Evolutionary conservation across 352 stramenopile genomes (phyloP).

Genomic region (Globisporangium mamillatum): DNA sequence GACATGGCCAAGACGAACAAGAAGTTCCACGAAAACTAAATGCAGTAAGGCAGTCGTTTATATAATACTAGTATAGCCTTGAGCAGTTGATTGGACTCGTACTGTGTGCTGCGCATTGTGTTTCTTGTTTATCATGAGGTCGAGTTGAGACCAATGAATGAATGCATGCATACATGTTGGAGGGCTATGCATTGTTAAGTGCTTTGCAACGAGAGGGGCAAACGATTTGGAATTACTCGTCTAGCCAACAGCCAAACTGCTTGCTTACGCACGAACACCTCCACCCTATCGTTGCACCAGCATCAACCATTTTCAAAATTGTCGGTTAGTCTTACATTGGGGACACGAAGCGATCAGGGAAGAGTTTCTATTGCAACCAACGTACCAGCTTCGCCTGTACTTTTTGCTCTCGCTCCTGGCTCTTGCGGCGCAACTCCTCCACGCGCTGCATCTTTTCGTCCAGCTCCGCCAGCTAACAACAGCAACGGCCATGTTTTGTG

Average conservation of each 20-base stretch:
- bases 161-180: neutral
- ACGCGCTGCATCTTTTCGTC: slow-evolving; percentile 80
- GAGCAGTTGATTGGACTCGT: slow-evolving; percentile 1
- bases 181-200: neutral
- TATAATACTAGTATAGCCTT: slow-evolving; percentile 14
- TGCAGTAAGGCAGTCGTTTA: neutral
- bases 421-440: slow-evolving; percentile 61
- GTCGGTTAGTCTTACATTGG: neutral
- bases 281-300: slow-evolving; percentile 1
- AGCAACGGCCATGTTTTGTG: neutral
- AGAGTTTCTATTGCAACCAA: neutral
- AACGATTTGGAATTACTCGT: neutral
- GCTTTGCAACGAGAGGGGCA: neutral
- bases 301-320: neutral
- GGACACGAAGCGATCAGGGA: neutral
- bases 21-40: slow-evolving; percentile 94
- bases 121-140: neutral
- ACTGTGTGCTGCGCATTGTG: neutral
- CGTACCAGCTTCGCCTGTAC: slow-evolving; percentile 51
- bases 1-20: slow-evolving; percentile 97
- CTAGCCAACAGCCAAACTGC: neutral
- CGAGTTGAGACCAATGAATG: neutral
- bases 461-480: slow-evolving; percentile 50
- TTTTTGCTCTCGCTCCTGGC: slow-evolving; percentile 60
- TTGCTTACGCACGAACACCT: slow-evolving; percentile 9